Percentiles rank a stretch among this genome's conserved stretches.
Conservation (phyloP, 129 eudicot genomes). For the Erigeron canadensis region DNA sequence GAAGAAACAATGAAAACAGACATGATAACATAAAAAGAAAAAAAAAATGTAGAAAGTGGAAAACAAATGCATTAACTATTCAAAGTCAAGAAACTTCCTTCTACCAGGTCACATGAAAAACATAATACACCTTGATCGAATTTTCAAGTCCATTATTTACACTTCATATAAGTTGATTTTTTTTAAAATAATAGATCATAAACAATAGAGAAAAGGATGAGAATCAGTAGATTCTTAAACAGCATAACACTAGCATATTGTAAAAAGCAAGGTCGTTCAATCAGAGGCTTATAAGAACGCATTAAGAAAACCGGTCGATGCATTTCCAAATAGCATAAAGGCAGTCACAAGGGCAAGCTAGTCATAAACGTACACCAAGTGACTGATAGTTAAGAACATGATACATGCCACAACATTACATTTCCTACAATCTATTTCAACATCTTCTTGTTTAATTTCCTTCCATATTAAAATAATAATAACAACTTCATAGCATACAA, state of each 20-base stretch:
- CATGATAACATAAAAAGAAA: not conserved
- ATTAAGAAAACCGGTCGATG: not conserved
- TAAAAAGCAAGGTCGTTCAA: not conserved
- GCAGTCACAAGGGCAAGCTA: too few relatives aligned
- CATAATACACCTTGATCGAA: not conserved
- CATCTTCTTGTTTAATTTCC: not conserved
- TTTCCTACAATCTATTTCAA: not conserved
- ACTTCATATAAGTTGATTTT: not conserved
- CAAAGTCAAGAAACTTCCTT: conserved; percentile 11
- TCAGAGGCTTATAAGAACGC: not conserved
- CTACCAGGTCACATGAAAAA: not conserved
- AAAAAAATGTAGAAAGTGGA: not conserved
- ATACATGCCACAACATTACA: not conserved
- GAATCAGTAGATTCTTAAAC: not conserved
- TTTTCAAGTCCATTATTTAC: not conserved
- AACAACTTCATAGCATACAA: not conserved
- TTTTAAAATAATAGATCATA: too few relatives aligned
- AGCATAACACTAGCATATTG: not conserved
- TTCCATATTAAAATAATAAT: conserved; percentile 12
- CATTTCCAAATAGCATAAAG: not conserved
- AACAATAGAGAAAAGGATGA: not conserved
- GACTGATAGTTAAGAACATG: too few relatives aligned
- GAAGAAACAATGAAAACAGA: not conserved
- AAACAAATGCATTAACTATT: not conserved
- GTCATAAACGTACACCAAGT: too few relatives aligned